A percentile compares a stretch with the other conserved stretches of the same genome.
These are phyloP conservation scores for Beta lomatogona DNA, from an alignment of 179 eudicot genomes.

Conservation along the genomic window DNA sequence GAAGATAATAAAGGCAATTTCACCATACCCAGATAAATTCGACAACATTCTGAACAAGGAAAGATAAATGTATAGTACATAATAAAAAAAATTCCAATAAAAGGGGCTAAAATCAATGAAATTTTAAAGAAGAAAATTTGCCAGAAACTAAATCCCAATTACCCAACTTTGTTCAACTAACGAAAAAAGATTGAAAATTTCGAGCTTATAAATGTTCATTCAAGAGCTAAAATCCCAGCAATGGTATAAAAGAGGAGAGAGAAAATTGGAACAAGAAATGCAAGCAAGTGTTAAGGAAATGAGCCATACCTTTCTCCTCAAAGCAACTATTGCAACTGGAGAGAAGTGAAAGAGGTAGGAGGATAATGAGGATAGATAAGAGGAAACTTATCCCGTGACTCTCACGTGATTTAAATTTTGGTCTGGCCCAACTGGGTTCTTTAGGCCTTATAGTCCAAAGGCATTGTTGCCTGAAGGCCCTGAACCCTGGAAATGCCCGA, in stretches of 20 bases:
- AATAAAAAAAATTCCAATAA: background rate
- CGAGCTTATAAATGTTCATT: background rate
- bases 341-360: background rate
- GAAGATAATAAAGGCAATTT: background rate
- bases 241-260: background rate
- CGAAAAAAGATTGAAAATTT: conserved; percentile 4
- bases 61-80: background rate
- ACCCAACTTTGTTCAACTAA: too few relatives aligned
- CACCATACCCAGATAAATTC: background rate
- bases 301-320: conserved; percentile 12
- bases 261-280: background rate
- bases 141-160: too few relatives aligned
- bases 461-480: too few relatives aligned
- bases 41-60: conserved; percentile 10
- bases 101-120: background rate
- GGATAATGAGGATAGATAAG: conserved; percentile 33
- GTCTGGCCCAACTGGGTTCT: background rate
- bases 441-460: background rate
- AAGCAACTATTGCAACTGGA: background rate
- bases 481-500: too few relatives aligned
- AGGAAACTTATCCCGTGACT: conserved; percentile 19
- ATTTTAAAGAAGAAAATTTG: background rate
- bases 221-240: background rate
- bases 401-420: conserved; percentile 21
- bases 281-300: background rate